A percentile compares a stretch with the other conserved stretches of the same genome.
phyloP scores from a whole-genome alignment of 208 protist species.

The Leptomonas pyrrhocoris region DNA sequence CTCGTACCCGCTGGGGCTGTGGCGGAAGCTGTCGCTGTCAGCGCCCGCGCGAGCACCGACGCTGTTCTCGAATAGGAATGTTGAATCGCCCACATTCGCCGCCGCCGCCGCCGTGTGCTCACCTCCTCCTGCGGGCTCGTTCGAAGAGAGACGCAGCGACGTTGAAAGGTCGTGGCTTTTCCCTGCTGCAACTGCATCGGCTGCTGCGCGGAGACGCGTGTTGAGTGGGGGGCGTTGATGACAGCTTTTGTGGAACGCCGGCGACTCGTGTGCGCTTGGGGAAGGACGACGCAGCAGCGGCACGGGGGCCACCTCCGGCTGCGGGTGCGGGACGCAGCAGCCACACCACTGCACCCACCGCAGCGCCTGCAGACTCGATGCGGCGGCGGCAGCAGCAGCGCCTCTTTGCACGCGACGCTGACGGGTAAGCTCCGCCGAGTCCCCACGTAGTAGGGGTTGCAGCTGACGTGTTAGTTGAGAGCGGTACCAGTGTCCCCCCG shows the following conservation, averaged over 20 bases:
- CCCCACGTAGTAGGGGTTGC: too few species aligned
- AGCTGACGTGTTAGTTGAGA: not conserved
- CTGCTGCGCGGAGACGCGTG: too few species aligned
- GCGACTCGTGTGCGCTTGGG: not conserved
- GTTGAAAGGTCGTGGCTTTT: too few species aligned
- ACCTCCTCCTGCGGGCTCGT: too few species aligned
- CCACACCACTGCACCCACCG: constrained; percentile 25
- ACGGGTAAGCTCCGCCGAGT: not conserved
- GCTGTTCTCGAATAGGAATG: not conserved
- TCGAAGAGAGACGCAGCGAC: not conserved
- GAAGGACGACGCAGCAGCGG: not conserved
- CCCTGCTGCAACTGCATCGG: too few species aligned
- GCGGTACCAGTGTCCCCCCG: constrained; percentile 13
- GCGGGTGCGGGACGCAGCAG: constrained; percentile 11
- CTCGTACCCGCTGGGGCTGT: constrained; percentile 6
- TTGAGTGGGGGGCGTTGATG: too few species aligned
- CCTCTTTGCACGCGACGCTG: not conserved
- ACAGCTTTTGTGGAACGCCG: too few species aligned
- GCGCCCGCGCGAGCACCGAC: not conserved
- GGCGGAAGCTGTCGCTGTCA: not conserved
- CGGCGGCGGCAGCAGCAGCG: not conserved
- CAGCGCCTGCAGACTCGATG: constrained; percentile 1
- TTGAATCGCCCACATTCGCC: too few species aligned
- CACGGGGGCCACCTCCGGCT: not conserved
- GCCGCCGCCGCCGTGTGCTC: too few species aligned